phyloP scores from a whole-genome alignment of 1,284 basidiomycete genomes.

The Heliocybe sulcata region DNA sequence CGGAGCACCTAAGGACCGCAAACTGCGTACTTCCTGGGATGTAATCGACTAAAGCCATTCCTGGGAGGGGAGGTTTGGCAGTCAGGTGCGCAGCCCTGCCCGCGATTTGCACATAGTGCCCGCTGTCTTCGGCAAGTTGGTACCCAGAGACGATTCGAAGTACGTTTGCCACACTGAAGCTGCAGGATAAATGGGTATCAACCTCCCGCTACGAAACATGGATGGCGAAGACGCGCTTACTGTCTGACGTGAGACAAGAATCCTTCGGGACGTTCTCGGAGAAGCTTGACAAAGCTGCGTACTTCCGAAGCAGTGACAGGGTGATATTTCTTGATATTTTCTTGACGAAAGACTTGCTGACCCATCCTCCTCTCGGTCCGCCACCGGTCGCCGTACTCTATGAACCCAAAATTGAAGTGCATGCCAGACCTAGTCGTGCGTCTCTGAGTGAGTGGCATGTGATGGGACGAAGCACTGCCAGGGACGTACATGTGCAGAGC shows the following conservation, averaged over 20 bases:
- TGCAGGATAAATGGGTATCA: too few relatives aligned
- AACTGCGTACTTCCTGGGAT: background rate
- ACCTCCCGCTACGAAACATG: too few relatives aligned
- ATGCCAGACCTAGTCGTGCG: too few relatives aligned
- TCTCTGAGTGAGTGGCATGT: too few relatives aligned
- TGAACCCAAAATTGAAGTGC: slow-evolving; percentile 13
- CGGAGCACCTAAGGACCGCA: too few relatives aligned
- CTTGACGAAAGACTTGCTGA: slow-evolving; percentile 11
- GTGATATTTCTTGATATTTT: background rate
- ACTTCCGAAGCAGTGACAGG: background rate
- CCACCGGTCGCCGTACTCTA: slow-evolving; percentile 16
- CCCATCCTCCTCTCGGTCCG: slow-evolving; percentile 11
- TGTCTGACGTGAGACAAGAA: background rate
- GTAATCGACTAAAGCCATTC: background rate
- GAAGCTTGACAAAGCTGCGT: background rate
- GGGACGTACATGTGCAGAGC: too few relatives aligned
- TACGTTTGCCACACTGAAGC: too few relatives aligned
- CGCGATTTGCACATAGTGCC: background rate
- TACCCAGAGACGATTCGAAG: too few relatives aligned
- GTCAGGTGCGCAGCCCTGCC: background rate
- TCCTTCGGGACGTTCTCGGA: background rate
- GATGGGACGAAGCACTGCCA: too few relatives aligned
- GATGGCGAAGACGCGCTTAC: background rate
- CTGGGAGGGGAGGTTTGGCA: background rate
- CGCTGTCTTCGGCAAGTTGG: too few relatives aligned